Evolutionary conservation across 2,329 filamentous ascomycete species (phyloP), one percentile per base, ranked within the genome.

Genomic region (Stemphylium beticola): DNA sequence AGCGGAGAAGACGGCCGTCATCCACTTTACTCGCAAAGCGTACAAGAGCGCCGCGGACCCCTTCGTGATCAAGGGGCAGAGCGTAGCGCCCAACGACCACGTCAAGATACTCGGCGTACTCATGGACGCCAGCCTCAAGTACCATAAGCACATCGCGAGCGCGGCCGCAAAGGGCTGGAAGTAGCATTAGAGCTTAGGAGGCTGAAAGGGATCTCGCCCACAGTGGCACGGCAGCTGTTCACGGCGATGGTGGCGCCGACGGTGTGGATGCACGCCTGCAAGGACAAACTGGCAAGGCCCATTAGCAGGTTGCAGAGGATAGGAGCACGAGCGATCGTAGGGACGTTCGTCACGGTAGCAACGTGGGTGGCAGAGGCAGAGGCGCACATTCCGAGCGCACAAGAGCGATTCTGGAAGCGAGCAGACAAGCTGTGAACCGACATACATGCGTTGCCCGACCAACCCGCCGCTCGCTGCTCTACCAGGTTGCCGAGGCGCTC

Each of bases 1-100:
- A 61, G 65, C 61, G 20, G 66, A 71, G 20, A 74, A 74, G 62
- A 75, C 65, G 31, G 64, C 64, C 6, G 61, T 72, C 32, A 72
- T 74, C 60, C 58, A 74, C 63, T 74, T 75, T 52, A 66, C 68
- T 11, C 48, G 62, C 37, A 71, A 42, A 40, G 17, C 42, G 34
- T 37, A 37, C 14, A 37, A 37, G 34, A 37, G 42, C 20, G 41
- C 41, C 41, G 18, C 40, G 15, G 41, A 44, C 8, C 41, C 41
- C 41, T 32, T 44, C 17, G 29, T 46, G 7, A 44, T 60, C n/a
- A 53, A 53, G 34, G 53, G 49, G 12, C 45, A 55, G 36, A 55
- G 45, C 34, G 52, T 55, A 5, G 20, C 52, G 32, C 51, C 51
- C 17, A 58, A 52, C 26, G 46, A 55, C 37, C 42, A 55, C 36